A percentile compares a stretch with the other conserved stretches of the same genome.
Conservation (phyloP, 2,329 filamentous ascomycete genomes). For the Diaporthe sp. region DNA sequence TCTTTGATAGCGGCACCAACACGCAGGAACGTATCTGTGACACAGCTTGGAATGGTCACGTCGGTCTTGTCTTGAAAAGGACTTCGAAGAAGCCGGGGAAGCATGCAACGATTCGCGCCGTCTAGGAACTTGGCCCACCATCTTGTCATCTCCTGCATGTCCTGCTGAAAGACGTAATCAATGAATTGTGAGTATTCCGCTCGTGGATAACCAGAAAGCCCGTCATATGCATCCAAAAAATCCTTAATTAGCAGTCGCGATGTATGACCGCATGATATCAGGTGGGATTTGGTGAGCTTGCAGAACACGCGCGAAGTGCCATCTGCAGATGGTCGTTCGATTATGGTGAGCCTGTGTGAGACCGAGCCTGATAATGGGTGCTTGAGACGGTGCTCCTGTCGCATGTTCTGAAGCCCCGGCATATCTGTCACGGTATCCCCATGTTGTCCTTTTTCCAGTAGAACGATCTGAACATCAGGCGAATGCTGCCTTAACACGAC, state of each 20-base stretch:
- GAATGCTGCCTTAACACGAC: neutral
- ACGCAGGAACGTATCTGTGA: neutral
- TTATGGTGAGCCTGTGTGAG: neutral
- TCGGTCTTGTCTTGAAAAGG: neutral
- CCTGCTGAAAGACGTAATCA: neutral
- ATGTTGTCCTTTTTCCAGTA: no score
- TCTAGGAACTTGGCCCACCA: neutral
- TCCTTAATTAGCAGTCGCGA: neutral
- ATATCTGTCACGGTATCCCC: neutral
- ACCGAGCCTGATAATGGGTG: neutral
- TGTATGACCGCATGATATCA: neutral
- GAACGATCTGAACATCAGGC: neutral
- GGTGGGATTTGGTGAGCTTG: neutral
- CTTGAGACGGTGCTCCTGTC: neutral
- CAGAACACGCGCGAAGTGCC: neutral
- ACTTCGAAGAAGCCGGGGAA: neutral
- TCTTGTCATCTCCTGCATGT: neutral
- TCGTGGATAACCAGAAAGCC: neutral
- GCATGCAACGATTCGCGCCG: neutral
- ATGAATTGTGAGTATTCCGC: neutral
- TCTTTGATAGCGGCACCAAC: neutral
- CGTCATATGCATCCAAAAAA: neutral
- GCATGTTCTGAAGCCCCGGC: neutral
- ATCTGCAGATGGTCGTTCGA: neutral
- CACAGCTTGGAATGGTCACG: neutral